These are phyloP conservation scores for Hyphodiscus hymeniophilus DNA, from an alignment of 495 filamentous ascomycete species.

Conservation along the genomic window DNA sequence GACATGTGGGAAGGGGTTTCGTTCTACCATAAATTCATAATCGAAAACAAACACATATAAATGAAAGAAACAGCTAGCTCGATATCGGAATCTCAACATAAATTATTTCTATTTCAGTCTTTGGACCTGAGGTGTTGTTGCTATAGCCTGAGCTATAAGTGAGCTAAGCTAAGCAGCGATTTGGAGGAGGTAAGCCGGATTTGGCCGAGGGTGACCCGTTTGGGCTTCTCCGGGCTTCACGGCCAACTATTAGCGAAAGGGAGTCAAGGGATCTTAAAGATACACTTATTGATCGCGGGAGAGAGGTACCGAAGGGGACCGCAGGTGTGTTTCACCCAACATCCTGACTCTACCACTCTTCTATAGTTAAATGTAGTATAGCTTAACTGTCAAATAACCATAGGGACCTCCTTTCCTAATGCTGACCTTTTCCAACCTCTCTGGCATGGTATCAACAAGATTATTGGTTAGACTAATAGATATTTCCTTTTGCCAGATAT, in stretches of 20 bases:
- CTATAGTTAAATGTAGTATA: neutral
- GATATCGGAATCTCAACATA: neutral
- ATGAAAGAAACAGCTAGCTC: neutral
- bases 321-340: neutral
- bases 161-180: neutral
- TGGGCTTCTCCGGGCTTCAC: neutral
- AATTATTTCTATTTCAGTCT: neutral
- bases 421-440: slow-evolving; percentile 9
- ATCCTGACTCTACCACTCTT: neutral
- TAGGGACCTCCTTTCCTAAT: slow-evolving; percentile 2
- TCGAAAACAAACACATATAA: too few species aligned
- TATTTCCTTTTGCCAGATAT: slow-evolving; percentile 13
- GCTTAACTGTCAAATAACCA: neutral
- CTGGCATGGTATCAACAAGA: slow-evolving; percentile 6
- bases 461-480: slow-evolving; percentile 7
- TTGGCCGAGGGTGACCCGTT: neutral
- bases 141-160: neutral
- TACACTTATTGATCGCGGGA: too few species aligned
- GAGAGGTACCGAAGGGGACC: neutral
- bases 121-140: neutral
- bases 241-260: too few species aligned
- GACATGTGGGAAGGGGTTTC: too few species aligned
- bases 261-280: too few species aligned
- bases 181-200: neutral
- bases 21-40: too few species aligned